Percentiles rank a stretch among this genome's conserved stretches.
phyloP scores from a whole-genome alignment of 768 basidiomycete genomes.

The Tephrocybe sp. region DNA sequence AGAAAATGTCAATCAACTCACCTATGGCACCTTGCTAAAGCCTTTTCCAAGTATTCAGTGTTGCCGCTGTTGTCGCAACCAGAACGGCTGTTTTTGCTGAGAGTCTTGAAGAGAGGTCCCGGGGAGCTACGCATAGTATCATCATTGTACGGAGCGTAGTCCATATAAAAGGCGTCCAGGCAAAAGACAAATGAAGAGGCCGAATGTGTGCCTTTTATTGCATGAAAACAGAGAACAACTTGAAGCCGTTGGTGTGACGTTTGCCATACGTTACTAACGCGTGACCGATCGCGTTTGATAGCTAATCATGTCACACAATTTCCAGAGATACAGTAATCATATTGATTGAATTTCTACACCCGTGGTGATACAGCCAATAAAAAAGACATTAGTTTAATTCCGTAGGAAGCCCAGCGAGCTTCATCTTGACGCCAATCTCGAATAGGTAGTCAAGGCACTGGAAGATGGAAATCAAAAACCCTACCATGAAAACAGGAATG shows the following conservation, averaged over 20 bases:
- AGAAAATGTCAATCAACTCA: conserved; percentile 4
- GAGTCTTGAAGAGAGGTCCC: conserved; percentile 8
- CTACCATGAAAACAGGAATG: neutral
- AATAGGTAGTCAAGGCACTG: conserved; percentile 90
- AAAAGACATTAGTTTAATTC: conserved; percentile 27
- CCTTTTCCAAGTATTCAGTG: neutral
- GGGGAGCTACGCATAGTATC: conserved; percentile 8
- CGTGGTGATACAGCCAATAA: neutral
- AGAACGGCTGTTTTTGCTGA: conserved; percentile 4
- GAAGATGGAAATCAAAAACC: conserved; percentile 11
- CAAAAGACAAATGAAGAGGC: no score
- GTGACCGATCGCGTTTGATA: conserved; percentile 23
- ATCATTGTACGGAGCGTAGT: neutral
- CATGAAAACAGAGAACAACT: neutral
- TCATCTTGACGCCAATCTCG: conserved; percentile 85
- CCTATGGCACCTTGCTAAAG: conserved; percentile 9
- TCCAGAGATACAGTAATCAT: no score
- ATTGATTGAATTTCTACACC: no score
- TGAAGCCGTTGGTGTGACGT: conserved; percentile 2
- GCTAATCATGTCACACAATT: neutral
- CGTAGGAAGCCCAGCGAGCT: conserved; percentile 55
- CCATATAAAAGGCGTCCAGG: no score
- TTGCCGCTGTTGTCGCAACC: neutral
- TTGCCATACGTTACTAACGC: conserved; percentile 3
- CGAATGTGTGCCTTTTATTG: no score